A percentile compares a stretch with the other conserved stretches of the same genome.
These are phyloP conservation scores for Cucurbita pepo DNA, from an alignment of 306 rosid genomes.

Conservation along the genomic window DNA sequence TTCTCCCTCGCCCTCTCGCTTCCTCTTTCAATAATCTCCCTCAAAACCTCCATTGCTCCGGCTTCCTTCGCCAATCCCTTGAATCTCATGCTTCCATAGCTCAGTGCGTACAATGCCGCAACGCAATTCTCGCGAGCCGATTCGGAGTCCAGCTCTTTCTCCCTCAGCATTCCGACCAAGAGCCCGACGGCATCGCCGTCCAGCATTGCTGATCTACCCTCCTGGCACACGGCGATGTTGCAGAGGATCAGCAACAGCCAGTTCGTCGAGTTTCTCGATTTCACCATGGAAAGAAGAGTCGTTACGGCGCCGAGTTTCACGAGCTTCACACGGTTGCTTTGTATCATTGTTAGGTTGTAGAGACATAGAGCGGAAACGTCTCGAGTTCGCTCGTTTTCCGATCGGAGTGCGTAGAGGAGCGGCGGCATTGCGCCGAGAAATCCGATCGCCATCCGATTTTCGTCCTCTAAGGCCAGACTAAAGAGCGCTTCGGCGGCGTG, in stretches of 20 bases:
- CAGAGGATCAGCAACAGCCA: constrained; percentile 53
- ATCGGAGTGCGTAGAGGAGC: constrained; percentile 53
- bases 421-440: constrained; percentile 80
- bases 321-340: constrained; percentile 69
- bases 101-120: constrained; percentile 62
- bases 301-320: constrained; percentile 52
- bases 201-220: constrained; percentile 71
- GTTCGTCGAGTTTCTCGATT: constrained; percentile 24
- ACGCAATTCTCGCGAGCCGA: constrained; percentile 72
- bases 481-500: constrained; percentile 90
- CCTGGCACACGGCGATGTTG: constrained; percentile 48
- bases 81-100: constrained; percentile 77
- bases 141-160: constrained; percentile 36
- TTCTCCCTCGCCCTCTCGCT: constrained; percentile 74
- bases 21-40: constrained; percentile 50
- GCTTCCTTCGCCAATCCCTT: constrained; percentile 74
- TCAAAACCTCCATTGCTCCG: constrained; percentile 51
- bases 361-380: constrained; percentile 76
- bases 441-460: constrained; percentile 82
- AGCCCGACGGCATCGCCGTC: constrained; percentile 60
- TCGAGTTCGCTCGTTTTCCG: constrained; percentile 57
- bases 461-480: constrained; percentile 61
- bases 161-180: constrained; percentile 41
- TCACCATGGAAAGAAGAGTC: constrained; percentile 35
- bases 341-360: constrained; percentile 53